Base-by-base conservation (phyloP, 1,139 yeast genomes). In the Pichia sp. region DNA sequence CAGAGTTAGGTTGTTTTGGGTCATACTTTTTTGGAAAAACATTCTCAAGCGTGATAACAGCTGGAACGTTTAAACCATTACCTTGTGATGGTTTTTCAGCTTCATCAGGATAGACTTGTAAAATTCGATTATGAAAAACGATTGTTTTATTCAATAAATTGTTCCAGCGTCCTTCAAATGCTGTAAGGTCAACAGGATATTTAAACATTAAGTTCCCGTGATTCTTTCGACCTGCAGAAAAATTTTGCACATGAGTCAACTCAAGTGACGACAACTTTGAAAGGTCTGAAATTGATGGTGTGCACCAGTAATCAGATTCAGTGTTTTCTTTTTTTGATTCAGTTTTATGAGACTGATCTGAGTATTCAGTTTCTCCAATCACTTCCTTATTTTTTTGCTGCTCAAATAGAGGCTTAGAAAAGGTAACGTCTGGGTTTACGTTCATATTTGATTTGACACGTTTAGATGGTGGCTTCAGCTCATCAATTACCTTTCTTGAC, bases 61-160 rank as follows among this genome's bases (percentile, higher is more conserved):
- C 95, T 1, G 96, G 96, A 15, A 86, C 85, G 67, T 90, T 90
- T 52, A 90, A 70, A 0, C 92, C 96, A 53, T 74, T 71, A 0
- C 97, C 97, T 46, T 80, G 70, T 0, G 84, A 75, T 1, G 92
- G 90, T 59, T 84, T 85, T 1, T 63, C 64, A 0, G 59, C 57
- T 19, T 72, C 78, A 48, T 82, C 81, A 4, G 87, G 83, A 65
- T 89, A 88, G 0, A 87, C 95, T 56, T 82, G 80, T 1, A 88
- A 82, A 1, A 80, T 75, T 53, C 79, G 77, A 11, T 74, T 75
- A 15, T 78, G 75, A 60, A 90, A 81, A 23, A 76, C 75, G 10
- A 89, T 81, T 11, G 80, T 73, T 10, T 75, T 75, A 2, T 85
- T 93, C 59, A 88, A 81, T 36, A 86, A 66, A 11, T 67, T 58